Percentiles rank a stretch among this genome's conserved stretches.
phyloP scores from a whole-genome alignment of 202 grass and related monocot genomes.

The Schoenoplectus tabernaemontani region DNA sequence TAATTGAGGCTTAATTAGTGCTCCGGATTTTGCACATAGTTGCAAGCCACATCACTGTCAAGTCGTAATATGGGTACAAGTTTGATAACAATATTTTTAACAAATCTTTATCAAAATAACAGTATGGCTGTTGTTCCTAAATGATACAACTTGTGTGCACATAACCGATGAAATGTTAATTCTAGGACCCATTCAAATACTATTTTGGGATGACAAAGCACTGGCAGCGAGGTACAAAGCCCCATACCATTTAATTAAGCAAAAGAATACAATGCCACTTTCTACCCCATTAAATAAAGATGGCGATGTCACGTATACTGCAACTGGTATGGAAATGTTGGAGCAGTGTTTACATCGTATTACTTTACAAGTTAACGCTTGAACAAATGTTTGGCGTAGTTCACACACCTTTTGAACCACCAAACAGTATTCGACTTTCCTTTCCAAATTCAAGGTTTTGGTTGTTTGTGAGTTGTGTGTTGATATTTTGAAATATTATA shows the following conservation, averaged over 20 bases:
- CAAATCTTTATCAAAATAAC: background rate
- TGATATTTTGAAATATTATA: background rate
- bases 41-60: background rate
- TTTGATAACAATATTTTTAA: background rate
- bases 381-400: background rate
- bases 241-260: background rate
- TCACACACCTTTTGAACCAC: background rate
- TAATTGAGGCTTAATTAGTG: background rate
- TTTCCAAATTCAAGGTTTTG: background rate
- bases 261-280: background rate
- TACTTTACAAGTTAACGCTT: background rate
- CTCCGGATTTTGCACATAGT: background rate
- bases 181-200: background rate
- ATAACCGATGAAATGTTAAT: background rate
- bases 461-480: background rate
- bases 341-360: constrained; percentile 1
- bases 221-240: background rate
- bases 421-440: background rate
- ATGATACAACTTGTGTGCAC: background rate
- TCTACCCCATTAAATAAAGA: background rate
- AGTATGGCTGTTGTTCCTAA: background rate
- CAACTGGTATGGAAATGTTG: background rate
- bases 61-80: background rate
- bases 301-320: background rate
- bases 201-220: background rate